A percentile compares a stretch with the other conserved stretches of the same genome.
Evolutionary conservation across 495 filamentous ascomycete genomes (phyloP).

Genomic region (Neurospora sp.): DNA sequence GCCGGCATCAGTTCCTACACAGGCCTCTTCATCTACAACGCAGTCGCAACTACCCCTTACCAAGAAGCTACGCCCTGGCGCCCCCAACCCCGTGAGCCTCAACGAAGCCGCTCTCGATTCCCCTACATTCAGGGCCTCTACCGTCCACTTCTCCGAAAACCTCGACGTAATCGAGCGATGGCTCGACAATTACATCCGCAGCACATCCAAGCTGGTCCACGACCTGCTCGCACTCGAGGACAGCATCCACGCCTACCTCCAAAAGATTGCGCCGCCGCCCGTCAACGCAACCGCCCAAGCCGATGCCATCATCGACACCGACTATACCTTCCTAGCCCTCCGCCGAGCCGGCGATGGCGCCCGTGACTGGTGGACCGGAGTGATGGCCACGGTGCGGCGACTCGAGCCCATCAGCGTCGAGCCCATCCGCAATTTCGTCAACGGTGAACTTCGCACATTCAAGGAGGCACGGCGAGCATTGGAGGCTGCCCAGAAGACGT

Average conservation of each 20-base stretch:
- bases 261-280: conserved; percentile 56
- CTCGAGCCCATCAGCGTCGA: conserved; percentile 69
- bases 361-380: conserved; percentile 73
- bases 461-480: conserved; percentile 65
- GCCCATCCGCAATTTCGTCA: conserved; percentile 67
- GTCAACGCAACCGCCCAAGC: conserved; percentile 58
- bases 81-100: conserved; percentile 64
- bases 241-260: conserved; percentile 61
- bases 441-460: conserved; percentile 51
- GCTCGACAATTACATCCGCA: conserved; percentile 78
- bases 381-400: conserved; percentile 60
- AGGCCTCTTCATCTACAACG: background rate
- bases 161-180: conserved; percentile 86
- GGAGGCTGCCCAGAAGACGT: conserved; percentile 71
- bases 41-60: conserved; percentile 11
- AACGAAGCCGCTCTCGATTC: conserved; percentile 95
- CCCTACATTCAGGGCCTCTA: conserved; percentile 84
- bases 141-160: conserved; percentile 84
- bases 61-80: conserved; percentile 25
- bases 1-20: background rate
- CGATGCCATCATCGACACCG: conserved; percentile 82
- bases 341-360: conserved; percentile 74
- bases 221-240: conserved; percentile 64
- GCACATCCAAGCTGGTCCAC: conserved; percentile 63
- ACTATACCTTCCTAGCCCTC: conserved; percentile 84